Evolutionary conservation across 164 flowering plant genomes (phyloP), one percentile per base, ranked within the genome.

Genomic region (Warburgia ugandensis): DNA sequence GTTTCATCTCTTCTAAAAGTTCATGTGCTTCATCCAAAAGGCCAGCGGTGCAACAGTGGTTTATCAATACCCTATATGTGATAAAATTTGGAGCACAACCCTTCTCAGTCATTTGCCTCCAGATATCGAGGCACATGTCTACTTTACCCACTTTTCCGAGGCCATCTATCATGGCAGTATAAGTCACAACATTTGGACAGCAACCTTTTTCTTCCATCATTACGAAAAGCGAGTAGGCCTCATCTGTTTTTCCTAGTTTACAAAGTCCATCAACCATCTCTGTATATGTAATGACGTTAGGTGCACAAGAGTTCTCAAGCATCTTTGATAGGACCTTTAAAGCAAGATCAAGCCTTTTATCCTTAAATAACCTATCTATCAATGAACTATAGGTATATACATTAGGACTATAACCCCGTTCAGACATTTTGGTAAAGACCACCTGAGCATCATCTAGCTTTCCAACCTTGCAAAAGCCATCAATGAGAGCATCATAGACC

Each of bases 131-230:
- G 56, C 92, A 64, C 68, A 67, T 75, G 26, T 77, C 72, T 29
- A 87, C 60, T 68, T 70, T 75, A 41, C 92, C 87, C 6, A 54
- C 76, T 70, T 71, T 84, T n/a, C 96, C 95, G 68, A 82, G 74
- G 9, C 97, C 96, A 73, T 91, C 94, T 7, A 87, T 81, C 76
- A 91, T 79, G 28, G 96, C 89, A 16, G 96, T 91, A 68, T 91
- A 91, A 28, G 94, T 86, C 55, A 86, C 92, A 49, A 84, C 94
- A 77, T 91, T 83, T 32, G 97, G 96, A 54, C 25, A 57, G 55
- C 94, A 83, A 6, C 87, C 89, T 52, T 83, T 84, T 52, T 83
- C 87, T 65, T 82, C 94, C 97, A 91, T 91, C 96, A 82, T 77
- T 51, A 71, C 39, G 73, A 91, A 67, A 51, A 86, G 83, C 66